These are phyloP conservation scores for Hypoxylon rubiginosum DNA, from an alignment of 2,329 filamentous ascomycete species.

Conservation along the genomic window DNA sequence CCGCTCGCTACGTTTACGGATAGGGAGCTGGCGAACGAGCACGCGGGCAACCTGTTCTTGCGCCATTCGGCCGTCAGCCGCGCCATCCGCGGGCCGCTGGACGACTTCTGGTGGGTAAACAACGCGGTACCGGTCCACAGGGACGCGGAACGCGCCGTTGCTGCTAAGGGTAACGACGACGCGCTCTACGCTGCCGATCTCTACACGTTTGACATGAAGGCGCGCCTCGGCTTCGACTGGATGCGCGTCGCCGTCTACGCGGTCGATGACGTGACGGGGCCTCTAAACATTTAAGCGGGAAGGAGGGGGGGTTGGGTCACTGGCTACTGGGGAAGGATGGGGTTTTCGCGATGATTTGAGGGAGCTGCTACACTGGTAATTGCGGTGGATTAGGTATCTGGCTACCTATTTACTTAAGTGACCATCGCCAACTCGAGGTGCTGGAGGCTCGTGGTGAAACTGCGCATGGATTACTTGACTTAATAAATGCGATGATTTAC, in stretches of 20 bases:
- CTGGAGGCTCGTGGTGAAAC: not conserved
- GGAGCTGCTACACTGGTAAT: not conserved
- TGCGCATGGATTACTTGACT: not conserved
- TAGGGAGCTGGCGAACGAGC: conserved; percentile 40
- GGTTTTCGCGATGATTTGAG: not conserved
- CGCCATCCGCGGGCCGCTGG: conserved; percentile 19
- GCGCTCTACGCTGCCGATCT: conserved; percentile 35
- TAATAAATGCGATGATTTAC: not conserved
- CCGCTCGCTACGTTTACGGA: conserved; percentile 37
- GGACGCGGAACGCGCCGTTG: conserved; percentile 15
- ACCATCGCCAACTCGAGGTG: too few relatives aligned
- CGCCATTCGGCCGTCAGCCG: conserved; percentile 26
- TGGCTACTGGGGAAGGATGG: not conserved
- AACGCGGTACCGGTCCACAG: conserved; percentile 32
- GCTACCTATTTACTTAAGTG: too few relatives aligned
- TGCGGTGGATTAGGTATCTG: not conserved
- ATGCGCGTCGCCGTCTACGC: conserved; percentile 40
- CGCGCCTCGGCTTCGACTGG: conserved; percentile 41
- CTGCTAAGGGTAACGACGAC: not conserved
- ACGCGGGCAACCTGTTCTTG: conserved; percentile 40
- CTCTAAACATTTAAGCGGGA: conserved; percentile 41
- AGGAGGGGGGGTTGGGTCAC: too few relatives aligned
- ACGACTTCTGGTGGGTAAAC: conserved; percentile 41
- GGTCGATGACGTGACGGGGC: conserved; percentile 43
- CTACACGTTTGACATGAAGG: conserved; percentile 36